Conservation (phyloP, 495 filamentous ascomycete genomes). For the Talaromyces wortmannii region DNA sequence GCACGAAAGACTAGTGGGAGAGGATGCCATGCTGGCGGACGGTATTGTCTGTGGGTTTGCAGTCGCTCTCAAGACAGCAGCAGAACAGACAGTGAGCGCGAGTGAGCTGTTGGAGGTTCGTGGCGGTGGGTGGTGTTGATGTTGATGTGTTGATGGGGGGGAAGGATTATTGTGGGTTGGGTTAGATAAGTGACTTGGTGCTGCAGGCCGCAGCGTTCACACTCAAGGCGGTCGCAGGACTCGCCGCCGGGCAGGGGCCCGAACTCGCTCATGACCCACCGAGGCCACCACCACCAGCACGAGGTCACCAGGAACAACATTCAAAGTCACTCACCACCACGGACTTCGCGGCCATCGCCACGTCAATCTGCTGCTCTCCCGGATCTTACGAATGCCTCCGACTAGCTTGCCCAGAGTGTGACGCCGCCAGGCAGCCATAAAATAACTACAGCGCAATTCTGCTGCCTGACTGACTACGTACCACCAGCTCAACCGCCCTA, state of each 20-base stretch:
- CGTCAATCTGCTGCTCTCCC: neutral
- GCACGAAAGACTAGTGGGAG: slow-evolving; percentile 40
- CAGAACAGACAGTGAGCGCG: neutral
- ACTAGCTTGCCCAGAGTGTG: neutral
- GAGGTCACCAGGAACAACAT: neutral
- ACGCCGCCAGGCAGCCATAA: neutral
- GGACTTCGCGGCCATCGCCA: too few species aligned
- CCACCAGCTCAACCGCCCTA: neutral
- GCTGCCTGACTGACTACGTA: neutral
- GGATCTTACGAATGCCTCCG: neutral
- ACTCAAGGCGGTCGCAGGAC: neutral
- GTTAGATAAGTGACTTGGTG: neutral
- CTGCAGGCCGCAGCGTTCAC: slow-evolving; percentile 2
- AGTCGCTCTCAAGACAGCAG: slow-evolving; percentile 2
- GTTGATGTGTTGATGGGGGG: neutral
- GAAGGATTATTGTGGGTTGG: neutral
- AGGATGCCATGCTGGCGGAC: slow-evolving; percentile 39
- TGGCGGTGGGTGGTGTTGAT: neutral
- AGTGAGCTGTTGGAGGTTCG: neutral
- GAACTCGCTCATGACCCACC: too few species aligned
- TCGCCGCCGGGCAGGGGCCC: too few species aligned
- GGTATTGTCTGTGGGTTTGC: neutral
- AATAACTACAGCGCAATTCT: neutral
- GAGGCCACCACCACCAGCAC: neutral
- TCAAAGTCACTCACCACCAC: too few species aligned